phyloP scores from a whole-genome alignment of 768 basidiomycete genomes.

The Leccinum subtestaceum region DNA sequence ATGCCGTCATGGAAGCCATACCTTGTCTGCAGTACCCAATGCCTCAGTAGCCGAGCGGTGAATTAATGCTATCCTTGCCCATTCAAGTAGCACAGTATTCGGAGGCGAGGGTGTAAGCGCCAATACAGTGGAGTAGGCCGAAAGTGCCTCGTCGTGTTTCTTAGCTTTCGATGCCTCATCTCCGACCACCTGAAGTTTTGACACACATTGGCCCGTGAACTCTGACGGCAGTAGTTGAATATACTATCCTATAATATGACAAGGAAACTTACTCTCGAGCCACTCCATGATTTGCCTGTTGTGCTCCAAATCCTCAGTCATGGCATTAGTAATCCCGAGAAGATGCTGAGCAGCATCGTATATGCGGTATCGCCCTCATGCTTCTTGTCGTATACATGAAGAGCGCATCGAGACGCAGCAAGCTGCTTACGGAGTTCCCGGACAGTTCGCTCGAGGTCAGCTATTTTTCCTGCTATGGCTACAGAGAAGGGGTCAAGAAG shows the following conservation, averaged over 20 bases:
- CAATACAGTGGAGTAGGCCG: background rate
- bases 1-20: background rate
- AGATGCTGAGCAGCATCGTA: background rate
- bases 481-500: background rate
- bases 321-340: background rate
- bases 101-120: background rate
- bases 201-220: background rate
- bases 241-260: background rate
- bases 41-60: background rate
- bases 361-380: background rate
- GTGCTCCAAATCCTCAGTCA: background rate
- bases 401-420: background rate
- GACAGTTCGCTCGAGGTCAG: background rate
- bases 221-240: background rate
- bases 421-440: background rate
- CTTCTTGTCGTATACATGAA: background rate
- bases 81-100: background rate
- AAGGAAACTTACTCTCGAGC: background rate
- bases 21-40: background rate
- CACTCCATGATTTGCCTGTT: background rate
- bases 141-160: background rate
- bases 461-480: background rate
- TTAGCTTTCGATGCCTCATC: background rate
- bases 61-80: background rate
- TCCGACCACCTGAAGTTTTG: background rate